Conservation (phyloP, 129 eudicot genomes). For the Kitagawia praeruptora region DNA sequence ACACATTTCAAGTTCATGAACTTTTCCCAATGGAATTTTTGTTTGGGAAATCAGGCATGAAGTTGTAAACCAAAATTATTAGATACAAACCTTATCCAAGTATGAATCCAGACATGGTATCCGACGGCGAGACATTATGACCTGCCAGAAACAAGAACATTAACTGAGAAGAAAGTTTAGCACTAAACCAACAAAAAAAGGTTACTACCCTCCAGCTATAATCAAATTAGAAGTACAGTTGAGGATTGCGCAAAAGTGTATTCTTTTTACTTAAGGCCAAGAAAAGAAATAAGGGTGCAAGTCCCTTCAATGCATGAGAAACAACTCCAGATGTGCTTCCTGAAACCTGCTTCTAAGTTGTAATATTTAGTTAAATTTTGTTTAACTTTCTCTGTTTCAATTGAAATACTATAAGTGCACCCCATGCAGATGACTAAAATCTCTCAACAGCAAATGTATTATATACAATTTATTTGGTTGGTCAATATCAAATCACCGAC, state of each 20-base stretch:
- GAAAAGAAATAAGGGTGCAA: not conserved
- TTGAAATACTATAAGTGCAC: not conserved
- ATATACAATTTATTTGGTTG: not conserved
- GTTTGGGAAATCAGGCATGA: not conserved
- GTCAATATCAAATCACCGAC: not conserved
- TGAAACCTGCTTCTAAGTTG: not conserved
- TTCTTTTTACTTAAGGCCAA: not conserved
- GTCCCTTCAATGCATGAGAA: not conserved
- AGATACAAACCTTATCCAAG: conserved; percentile 71
- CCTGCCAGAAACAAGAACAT: conserved; percentile 38
- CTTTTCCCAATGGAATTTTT: not conserved
- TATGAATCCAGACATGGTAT: conserved; percentile 97
- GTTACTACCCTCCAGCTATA: not conserved
- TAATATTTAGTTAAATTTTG: not conserved
- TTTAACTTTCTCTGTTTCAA: not conserved
- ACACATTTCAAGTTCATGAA: not conserved
- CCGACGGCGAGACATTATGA: conserved; percentile 90
- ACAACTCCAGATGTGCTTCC: not conserved
- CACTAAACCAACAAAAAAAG: not conserved
- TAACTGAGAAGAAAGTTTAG: not conserved
- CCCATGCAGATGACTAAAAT: not conserved
- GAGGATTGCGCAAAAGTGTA: not conserved
- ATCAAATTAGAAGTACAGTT: not conserved
- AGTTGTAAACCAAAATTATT: not conserved
- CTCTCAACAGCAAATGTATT: not conserved